Base-by-base conservation (phyloP, 2,329 filamentous ascomycete species). In the Cercospora janseana region DNA sequence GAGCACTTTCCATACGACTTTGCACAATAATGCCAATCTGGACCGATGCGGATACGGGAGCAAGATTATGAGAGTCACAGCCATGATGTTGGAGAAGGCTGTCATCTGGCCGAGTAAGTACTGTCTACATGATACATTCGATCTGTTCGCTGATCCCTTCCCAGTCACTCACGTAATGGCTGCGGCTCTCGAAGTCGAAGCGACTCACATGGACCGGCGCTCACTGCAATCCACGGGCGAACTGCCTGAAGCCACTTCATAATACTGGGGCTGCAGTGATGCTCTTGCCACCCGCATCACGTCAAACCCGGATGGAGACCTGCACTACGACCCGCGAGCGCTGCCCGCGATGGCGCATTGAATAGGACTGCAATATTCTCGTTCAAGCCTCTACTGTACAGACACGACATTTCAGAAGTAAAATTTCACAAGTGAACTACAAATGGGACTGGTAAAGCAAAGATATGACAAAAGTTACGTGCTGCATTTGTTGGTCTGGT, bases 51-150 rank as follows among this genome's bases (percentile, higher is more conserved):
- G 92, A 27, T 93, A 88, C 67, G 90, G 88, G 20, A 85, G 86
- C 55, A 93, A 91, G 73, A 83, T 96, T 40, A 73, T 96, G 62
- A 81, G 87, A 63, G 80, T 93, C 47, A 93, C 88, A 56, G 88
- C 90, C 40, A 86, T 88, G 70, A 87, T 94, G 79, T 78, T 97
- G 56, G 87, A 91, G 60, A 89, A 89, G 71, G 87, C 88, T 56
- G 86, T 88, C 58, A 88, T 95, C 21, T 98, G 93, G 92, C 91
- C 91, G 68, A 85, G 87, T 91, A 74, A 77, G 83, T 74, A 29
- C 18, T 41, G 8, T 4, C 26, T 29, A 7, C 4, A 18, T 63
- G 52, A 63, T 70, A 60, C 49, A 52, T 31, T 23, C 8, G 23
- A 35, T 29, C 5, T 9, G 15, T 32, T 28, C 35, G 31, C 56